These are phyloP conservation scores for Rhodosorus marinus DNA, from an alignment of 23 red algal species.

Conservation along the genomic window DNA sequence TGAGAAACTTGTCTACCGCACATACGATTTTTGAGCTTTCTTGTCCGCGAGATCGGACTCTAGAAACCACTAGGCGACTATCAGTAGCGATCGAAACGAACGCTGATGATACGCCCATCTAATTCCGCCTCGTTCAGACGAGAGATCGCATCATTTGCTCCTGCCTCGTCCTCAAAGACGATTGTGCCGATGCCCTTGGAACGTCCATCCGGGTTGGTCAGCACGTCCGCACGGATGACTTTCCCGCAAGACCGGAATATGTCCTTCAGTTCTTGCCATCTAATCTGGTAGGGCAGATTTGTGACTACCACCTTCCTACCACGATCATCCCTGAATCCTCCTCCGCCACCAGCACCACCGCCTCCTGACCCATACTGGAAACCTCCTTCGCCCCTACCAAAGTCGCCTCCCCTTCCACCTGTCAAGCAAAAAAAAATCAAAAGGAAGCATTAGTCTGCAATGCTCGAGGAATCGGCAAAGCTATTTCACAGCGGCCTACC, in stretches of 20 bases:
- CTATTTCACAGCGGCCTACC: too few relatives aligned
- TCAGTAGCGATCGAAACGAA: slow-evolving; percentile 90
- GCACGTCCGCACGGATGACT: slow-evolving; percentile 89
- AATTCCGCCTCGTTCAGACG: slow-evolving; percentile 77
- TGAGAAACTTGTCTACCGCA: too few relatives aligned
- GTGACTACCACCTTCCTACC: slow-evolving; percentile 91
- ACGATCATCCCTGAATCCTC: slow-evolving; percentile 7
- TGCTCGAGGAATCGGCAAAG: too few relatives aligned
- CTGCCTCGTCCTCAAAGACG: slow-evolving; percentile 82
- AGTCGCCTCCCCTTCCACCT: too few relatives aligned
- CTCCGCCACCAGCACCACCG: slow-evolving; percentile 5
- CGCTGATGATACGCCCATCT: slow-evolving; percentile 67
- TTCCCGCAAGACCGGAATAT: slow-evolving; percentile 62
- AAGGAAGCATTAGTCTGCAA: too few relatives aligned
- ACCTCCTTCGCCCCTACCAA: too few relatives aligned
- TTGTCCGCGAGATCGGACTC: too few relatives aligned
- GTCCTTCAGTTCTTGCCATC: slow-evolving; percentile 98
- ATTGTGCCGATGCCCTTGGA: slow-evolving; percentile 82
- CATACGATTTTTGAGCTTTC: too few relatives aligned
- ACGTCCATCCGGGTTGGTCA: slow-evolving; percentile 48
- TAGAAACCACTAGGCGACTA: too few relatives aligned
- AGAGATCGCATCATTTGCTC: slow-evolving; percentile 71
- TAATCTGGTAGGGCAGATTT: slow-evolving; percentile 77
- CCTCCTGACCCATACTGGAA: too few relatives aligned
- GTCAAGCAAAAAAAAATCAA: too few relatives aligned